Conservation (phyloP, 345 rosid genomes). For the Salix koriyanagi region DNA sequence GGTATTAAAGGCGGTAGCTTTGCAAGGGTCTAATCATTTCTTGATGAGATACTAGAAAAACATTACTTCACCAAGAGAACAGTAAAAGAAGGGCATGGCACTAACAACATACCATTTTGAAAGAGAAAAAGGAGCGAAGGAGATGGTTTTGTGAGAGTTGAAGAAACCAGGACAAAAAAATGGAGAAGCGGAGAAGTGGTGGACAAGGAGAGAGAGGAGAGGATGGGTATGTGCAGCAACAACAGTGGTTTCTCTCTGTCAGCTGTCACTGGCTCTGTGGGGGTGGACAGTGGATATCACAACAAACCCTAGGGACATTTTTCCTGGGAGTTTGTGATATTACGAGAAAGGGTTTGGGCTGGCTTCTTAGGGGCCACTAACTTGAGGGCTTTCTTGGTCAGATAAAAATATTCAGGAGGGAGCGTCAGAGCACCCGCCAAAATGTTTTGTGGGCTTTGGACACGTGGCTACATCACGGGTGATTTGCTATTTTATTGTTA, state of each 20-base stretch:
- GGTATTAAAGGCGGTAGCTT: too few relatives aligned
- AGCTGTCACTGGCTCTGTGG: neutral
- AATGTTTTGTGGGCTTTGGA: constrained; percentile 8
- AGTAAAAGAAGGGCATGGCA: too few relatives aligned
- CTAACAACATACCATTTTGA: too few relatives aligned
- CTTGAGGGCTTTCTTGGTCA: too few relatives aligned
- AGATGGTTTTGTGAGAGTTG: neutral
- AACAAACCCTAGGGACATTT: constrained; percentile 21
- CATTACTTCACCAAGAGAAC: too few relatives aligned
- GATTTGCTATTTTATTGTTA: neutral
- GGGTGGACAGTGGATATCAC: constrained; percentile 7
- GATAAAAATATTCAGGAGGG: neutral
- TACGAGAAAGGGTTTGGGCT: constrained; percentile 18
- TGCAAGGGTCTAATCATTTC: neutral
- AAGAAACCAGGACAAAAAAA: constrained; percentile 1
- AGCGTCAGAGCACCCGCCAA: constrained; percentile 39
- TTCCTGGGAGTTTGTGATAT: neutral
- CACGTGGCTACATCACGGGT: constrained; percentile 40
- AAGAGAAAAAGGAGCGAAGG: too few relatives aligned
- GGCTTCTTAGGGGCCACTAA: neutral
- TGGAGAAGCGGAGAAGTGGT: neutral
- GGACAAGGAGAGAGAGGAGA: too few relatives aligned
- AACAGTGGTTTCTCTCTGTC: too few relatives aligned
- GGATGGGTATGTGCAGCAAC: too few relatives aligned
- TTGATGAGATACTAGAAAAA: neutral